Conservation (phyloP, 805 yeast genomes). For the Pichia membranifaciens region DNA sequence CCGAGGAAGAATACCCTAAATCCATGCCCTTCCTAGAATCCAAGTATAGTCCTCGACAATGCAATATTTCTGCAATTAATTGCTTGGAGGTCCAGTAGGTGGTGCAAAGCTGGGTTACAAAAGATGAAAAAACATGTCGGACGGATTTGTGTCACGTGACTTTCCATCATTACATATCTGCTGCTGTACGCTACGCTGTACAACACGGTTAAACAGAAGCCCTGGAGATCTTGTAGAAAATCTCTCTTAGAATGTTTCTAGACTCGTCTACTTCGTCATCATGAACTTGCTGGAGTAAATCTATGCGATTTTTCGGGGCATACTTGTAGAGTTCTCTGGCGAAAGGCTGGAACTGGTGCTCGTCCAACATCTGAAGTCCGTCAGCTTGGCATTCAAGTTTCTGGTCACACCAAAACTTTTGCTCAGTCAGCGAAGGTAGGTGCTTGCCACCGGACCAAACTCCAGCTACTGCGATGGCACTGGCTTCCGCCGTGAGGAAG, state of each 20-base stretch:
- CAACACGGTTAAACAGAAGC: too few relatives aligned
- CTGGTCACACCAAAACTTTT: conserved; percentile 1
- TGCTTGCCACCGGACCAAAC: conserved; percentile 42
- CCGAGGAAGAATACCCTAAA: conserved; percentile 12
- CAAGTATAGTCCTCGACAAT: too few relatives aligned
- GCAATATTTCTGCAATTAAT: too few relatives aligned
- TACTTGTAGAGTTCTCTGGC: conserved; percentile 10
- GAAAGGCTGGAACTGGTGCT: conserved; percentile 10
- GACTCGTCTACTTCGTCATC: conserved; percentile 4
- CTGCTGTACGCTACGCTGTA: too few relatives aligned
- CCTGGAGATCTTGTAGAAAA: conserved; percentile 14
- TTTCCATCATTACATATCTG: too few relatives aligned
- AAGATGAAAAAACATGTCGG: too few relatives aligned
- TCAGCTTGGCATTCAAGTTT: conserved; percentile 11
- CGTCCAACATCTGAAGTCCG: conserved; percentile 17
- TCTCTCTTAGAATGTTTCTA: conserved; percentile 3
- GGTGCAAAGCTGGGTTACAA: too few relatives aligned
- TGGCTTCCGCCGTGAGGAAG: conserved; percentile 44
- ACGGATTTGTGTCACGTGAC: too few relatives aligned
- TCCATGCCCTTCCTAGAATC: conserved; percentile 5
- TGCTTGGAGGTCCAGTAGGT: too few relatives aligned
- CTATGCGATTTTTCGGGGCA: conserved; percentile 13
- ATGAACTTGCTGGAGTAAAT: neutral
- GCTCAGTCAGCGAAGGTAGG: conserved; percentile 33
- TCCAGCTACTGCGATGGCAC: conserved; percentile 49